These are phyloP conservation scores for Pythium guiyangense DNA, from an alignment of 352 stramenopile genomes.

Conservation along the genomic window DNA sequence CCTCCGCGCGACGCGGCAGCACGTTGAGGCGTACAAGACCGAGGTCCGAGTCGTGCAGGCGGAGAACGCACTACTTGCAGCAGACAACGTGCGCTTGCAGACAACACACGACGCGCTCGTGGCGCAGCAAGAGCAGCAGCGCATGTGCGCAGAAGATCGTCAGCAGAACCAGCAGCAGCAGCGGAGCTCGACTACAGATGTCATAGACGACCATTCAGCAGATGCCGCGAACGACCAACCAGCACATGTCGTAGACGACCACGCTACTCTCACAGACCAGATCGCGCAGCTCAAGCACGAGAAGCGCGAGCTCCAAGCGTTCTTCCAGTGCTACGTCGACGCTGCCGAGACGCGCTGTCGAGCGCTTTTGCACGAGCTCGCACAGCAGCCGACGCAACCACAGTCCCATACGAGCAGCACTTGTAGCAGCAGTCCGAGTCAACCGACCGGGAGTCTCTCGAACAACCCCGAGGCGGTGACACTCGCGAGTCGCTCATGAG, in stretches of 20 bases:
- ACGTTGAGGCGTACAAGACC: constrained; percentile 7
- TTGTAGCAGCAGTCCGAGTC: no score
- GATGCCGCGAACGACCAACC: neutral
- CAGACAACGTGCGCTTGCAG: neutral
- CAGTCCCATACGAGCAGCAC: constrained; percentile 1
- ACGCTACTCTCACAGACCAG: neutral
- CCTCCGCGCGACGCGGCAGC: neutral
- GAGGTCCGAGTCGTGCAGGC: neutral
- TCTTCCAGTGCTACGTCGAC: constrained; percentile 40
- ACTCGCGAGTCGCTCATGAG: no score
- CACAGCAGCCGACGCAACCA: constrained; percentile 27
- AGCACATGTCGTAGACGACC: neutral
- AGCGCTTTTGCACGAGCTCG: constrained; percentile 22
- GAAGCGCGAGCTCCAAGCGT: constrained; percentile 41
- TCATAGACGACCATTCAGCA: neutral
- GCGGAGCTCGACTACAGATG: no score
- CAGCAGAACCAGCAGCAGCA: no score
- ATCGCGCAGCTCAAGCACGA: constrained; percentile 26
- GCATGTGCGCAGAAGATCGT: no score
- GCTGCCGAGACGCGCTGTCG: constrained; percentile 46
- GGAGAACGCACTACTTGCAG: neutral
- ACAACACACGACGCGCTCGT: neutral
- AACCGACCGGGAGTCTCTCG: no score
- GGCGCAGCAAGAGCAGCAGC: neutral
- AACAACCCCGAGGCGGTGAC: no score